Percentiles rank a stretch among this genome's conserved stretches.
These are phyloP conservation scores for Penicillium angulare DNA, from an alignment of 495 filamentous ascomycete species.

Conservation along the genomic window DNA sequence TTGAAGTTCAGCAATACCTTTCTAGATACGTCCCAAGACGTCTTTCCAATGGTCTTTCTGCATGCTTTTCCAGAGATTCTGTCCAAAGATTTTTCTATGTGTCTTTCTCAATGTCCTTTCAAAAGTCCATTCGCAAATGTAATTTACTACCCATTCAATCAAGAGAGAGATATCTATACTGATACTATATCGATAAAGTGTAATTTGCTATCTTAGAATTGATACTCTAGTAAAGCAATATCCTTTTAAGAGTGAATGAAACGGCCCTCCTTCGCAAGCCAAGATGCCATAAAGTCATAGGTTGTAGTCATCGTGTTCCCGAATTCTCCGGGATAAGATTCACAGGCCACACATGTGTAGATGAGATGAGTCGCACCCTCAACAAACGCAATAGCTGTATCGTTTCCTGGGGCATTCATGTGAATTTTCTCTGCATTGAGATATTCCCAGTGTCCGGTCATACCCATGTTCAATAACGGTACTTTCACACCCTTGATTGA, in stretches of 20 bases:
- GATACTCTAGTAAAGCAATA: too few relatives aligned
- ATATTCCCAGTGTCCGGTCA: slow-evolving; percentile 16
- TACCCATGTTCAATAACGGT: slow-evolving; percentile 13
- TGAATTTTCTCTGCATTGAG: slow-evolving; percentile 13
- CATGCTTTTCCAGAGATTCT: too few relatives aligned
- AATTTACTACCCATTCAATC: too few relatives aligned
- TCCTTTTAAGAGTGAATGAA: not conserved
- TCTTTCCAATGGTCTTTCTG: too few relatives aligned
- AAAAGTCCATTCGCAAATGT: too few relatives aligned
- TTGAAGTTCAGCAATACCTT: too few relatives aligned
- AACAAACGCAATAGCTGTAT: slow-evolving; percentile 6
- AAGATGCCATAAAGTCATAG: not conserved
- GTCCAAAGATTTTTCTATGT: too few relatives aligned
- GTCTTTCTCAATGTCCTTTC: too few relatives aligned
- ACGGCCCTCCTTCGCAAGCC: not conserved
- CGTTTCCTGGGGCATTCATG: slow-evolving; percentile 3
- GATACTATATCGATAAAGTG: too few relatives aligned
- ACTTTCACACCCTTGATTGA: not conserved
- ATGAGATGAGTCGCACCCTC: slow-evolving; percentile 9
- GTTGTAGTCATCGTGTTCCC: not conserved
- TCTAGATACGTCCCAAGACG: too few relatives aligned
- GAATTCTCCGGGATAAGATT: not conserved
- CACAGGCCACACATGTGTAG: not conserved
- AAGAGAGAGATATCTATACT: too few relatives aligned
- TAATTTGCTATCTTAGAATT: too few relatives aligned